Evolutionary conservation across 1,139 yeast species (phyloP).

Genomic region (Zygosaccharomyces sapae): DNA sequence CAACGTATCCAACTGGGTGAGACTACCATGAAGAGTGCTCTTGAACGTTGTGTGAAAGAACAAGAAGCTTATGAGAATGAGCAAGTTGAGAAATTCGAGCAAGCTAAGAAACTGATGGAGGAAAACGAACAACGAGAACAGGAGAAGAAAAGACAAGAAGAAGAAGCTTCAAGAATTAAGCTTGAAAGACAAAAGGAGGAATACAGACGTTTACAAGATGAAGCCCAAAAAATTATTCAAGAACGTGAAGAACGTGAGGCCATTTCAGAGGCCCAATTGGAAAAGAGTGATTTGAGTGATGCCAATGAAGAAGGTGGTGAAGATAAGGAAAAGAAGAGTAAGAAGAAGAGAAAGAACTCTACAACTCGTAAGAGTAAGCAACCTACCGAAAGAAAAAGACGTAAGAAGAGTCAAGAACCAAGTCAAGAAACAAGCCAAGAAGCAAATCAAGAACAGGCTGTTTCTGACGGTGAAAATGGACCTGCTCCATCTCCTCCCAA

Average conservation of each 20-base stretch:
- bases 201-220: constrained; percentile 68
- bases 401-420: constrained; percentile 20
- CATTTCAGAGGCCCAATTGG: constrained; percentile 37
- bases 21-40: constrained; percentile 66
- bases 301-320: constrained; percentile 28
- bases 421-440: constrained; percentile 16
- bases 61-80: constrained; percentile 65
- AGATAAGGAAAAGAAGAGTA: constrained; percentile 23
- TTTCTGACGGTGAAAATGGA: constrained; percentile 14
- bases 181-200: constrained; percentile 51
- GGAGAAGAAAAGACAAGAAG: constrained; percentile 47
- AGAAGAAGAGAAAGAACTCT: constrained; percentile 25
- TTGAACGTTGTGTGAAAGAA: constrained; percentile 65
- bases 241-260: constrained; percentile 38
- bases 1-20: constrained; percentile 83
- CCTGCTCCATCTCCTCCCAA: constrained; percentile 18
- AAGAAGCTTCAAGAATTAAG: constrained; percentile 45
- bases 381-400: constrained; percentile 22
- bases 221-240: constrained; percentile 58
- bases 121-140: constrained; percentile 54
- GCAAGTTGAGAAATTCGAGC: constrained; percentile 58
- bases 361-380: constrained; percentile 14
- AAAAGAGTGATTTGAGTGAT: constrained; percentile 31
- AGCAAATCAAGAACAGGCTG: constrained; percentile 13
- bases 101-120: constrained; percentile 46